phyloP scores from a whole-genome alignment of 805 yeast species.

The Kluyveromyces wickerhamii region DNA sequence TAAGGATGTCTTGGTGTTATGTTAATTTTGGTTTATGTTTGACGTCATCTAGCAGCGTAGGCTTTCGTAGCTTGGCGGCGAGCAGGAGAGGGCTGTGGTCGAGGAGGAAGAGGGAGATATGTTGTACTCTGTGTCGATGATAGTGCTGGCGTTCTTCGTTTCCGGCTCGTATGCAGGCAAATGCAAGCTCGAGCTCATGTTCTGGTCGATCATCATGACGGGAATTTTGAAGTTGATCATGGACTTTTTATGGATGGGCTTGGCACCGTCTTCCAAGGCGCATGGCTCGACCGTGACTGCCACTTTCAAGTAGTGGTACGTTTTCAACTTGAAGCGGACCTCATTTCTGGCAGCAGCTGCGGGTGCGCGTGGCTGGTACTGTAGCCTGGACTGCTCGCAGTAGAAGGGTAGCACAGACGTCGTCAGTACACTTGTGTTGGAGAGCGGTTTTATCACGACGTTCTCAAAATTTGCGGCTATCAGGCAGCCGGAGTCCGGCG shows the following conservation, averaged over 20 bases:
- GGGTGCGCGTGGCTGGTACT: neutral
- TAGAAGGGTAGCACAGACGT: slow-evolving; percentile 5
- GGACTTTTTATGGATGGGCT: neutral
- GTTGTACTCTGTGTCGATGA: neutral
- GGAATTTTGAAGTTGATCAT: slow-evolving; percentile 7
- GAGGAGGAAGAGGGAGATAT: neutral
- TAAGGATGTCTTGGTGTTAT: too few species aligned
- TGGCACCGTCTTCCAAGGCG: neutral
- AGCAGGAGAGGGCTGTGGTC: neutral
- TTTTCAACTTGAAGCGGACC: slow-evolving; percentile 1
- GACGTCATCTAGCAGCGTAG: neutral
- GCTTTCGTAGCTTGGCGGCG: slow-evolving; percentile 3
- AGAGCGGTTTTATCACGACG: neutral
- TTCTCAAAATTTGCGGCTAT: slow-evolving; percentile 1
- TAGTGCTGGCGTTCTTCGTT: neutral
- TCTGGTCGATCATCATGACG: slow-evolving; percentile 5
- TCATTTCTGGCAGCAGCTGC: too few species aligned
- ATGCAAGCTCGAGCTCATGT: slow-evolving; percentile 6
- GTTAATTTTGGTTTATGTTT: neutral
- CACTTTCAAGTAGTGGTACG: slow-evolving; percentile 1
- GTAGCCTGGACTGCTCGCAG: slow-evolving; percentile 2
- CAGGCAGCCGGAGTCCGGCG: neutral
- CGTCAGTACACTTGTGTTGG: neutral
- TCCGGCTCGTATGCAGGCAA: slow-evolving; percentile 10
- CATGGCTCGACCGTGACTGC: neutral